These are phyloP conservation scores for Chrysophaeum taylorii DNA, from an alignment of 352 stramenopile species.

Conservation along the genomic window DNA sequence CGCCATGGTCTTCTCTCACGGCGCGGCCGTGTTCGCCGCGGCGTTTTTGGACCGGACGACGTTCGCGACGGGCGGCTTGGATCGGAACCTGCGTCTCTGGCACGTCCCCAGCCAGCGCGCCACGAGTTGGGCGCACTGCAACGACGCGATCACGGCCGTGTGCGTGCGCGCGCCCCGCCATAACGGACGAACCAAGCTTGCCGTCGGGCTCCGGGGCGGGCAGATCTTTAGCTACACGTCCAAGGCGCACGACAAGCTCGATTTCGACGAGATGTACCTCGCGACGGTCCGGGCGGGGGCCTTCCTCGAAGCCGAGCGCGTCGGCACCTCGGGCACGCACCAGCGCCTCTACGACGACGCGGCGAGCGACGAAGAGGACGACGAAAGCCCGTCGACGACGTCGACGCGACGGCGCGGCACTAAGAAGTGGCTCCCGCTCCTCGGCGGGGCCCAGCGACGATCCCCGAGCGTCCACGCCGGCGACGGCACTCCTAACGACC, in stretches of 20 bases:
- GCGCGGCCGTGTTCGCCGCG: neutral
- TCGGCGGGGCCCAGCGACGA: neutral
- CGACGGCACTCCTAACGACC: neutral
- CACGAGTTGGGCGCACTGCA: slow-evolving; percentile 2
- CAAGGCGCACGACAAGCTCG: neutral
- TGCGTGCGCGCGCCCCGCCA: neutral
- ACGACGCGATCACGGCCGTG: neutral
- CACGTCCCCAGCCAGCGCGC: neutral
- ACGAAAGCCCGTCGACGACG: neutral
- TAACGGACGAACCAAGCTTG: neutral
- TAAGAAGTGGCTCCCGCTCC: neutral
- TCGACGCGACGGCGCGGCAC: neutral
- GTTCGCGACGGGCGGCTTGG: slow-evolving; percentile 9
- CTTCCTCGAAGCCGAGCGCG: slow-evolving; percentile 1
- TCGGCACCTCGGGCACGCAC: neutral
- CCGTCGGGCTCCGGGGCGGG: neutral
- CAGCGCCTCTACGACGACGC: neutral
- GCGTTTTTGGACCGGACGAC: neutral
- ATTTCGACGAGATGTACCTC: slow-evolving; percentile 11
- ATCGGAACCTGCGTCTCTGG: slow-evolving; percentile 2
- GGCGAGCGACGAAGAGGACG: neutral
- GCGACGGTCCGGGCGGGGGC: neutral
- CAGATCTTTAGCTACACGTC: slow-evolving; percentile 1
- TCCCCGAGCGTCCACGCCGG: neutral
- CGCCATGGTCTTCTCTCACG: slow-evolving; percentile 5